These are phyloP conservation scores for Geosiphon pyriformis DNA, from an alignment of 192 early-diverging fungal species.

Conservation along the genomic window DNA sequence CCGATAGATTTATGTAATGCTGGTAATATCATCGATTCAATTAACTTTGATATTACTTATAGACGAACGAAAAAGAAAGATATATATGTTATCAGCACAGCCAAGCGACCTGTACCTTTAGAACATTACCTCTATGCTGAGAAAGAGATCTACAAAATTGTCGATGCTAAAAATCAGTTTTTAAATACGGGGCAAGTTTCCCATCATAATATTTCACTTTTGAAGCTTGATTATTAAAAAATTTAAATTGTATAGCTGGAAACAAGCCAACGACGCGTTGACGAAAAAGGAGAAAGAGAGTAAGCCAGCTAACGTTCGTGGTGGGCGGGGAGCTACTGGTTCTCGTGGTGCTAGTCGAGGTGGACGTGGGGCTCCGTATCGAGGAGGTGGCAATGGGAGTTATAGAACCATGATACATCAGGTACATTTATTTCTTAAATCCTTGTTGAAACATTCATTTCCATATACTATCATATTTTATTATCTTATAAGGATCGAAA, in stretches of 20 bases:
- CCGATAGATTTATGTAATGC: neutral
- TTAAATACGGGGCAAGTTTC: constrained; percentile 49
- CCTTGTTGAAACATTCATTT: too few relatives aligned
- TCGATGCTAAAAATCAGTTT: constrained; percentile 70
- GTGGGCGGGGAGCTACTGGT: constrained; percentile 42
- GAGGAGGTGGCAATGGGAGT: constrained; percentile 46
- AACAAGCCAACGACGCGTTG: constrained; percentile 68
- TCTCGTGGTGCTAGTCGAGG: constrained; percentile 41
- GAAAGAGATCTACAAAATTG: constrained; percentile 84
- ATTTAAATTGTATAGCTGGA: constrained; percentile 46
- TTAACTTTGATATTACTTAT: neutral
- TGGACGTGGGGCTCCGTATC: constrained; percentile 20
- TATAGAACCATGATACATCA: constrained; percentile 30
- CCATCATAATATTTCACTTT: neutral
- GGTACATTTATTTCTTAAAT: constrained; percentile 15
- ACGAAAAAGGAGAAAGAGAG: constrained; percentile 56
- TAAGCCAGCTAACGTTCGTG: constrained; percentile 37
- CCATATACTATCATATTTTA: too few relatives aligned
- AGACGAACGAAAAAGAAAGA: constrained; percentile 94
- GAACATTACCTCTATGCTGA: constrained; percentile 91
- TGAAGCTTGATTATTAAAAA: neutral
- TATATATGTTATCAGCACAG: constrained; percentile 95
- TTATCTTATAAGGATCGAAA: constrained; percentile 10
- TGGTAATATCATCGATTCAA: neutral
- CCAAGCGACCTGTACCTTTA: constrained; percentile 87